Base-by-base conservation (phyloP, 257 asterid species). In the Anisodus tanguticus region DNA sequence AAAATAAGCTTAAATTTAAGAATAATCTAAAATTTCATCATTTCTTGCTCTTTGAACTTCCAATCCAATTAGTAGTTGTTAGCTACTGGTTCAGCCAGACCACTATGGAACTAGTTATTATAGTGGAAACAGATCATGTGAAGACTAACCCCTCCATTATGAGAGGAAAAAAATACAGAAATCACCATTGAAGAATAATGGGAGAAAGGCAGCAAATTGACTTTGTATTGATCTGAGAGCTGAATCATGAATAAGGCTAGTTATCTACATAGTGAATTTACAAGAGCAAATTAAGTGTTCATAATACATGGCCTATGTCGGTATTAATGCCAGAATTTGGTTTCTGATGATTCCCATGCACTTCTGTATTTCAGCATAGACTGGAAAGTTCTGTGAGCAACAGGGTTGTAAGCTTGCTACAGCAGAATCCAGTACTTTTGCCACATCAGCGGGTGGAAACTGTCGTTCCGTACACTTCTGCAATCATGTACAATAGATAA, bases 401-500 rank as follows among this genome's bases (percentile, higher is more conserved):
- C 89, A 91, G 41, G 98, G 97, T 83, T 91, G 96, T 87, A 95
- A 89, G 67, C 94, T 91, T 55, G 95, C 90, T 53, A 93, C 97
- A 0, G 97, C 98, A 55, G 96, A 97, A 87, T 97, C 98, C 53
- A 97, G 87, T 86, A 95, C 93, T 86, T 92, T 93, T 19, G 99
- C 99, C 77, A 95, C 94, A 26, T 93, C 94, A 0, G 95, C 91
- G 2, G 99, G 99, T 58, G 98, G 98, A 89, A 95, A 95, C 78
- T 94, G 98, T 62, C 98, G 90, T 82, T 95, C 99, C 10, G 98
- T 95, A 83, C 98, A 95, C 84, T 95, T 97, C 99, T 97, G 97
- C 90, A 87, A 77, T 84, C 64, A 31, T 76, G 81, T 76, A 76
- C 26, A 13, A 51, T 7, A 53, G 35, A 69, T 39, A 83, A 60